phyloP scores from a whole-genome alignment of 2,329 filamentous ascomycete species.

The Metarhizium humberi region DNA sequence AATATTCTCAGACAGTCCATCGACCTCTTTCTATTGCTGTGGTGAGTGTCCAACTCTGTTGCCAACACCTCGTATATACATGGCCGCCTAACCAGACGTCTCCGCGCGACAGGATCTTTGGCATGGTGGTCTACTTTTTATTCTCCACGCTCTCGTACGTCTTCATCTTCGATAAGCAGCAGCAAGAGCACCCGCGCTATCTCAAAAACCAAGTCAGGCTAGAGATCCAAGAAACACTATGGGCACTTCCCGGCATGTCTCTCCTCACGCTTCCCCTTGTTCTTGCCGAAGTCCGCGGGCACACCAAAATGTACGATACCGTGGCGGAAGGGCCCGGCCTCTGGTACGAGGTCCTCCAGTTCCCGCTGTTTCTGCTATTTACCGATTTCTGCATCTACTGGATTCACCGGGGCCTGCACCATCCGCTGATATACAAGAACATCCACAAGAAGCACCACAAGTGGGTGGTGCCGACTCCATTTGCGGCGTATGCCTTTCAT shows the following conservation, averaged over 20 bases:
- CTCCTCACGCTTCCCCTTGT: conserved; percentile 74
- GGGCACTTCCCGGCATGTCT: conserved; percentile 73
- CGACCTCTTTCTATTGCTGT: conserved; percentile 75
- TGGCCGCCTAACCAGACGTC: background rate
- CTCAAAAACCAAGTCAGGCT: conserved; percentile 85
- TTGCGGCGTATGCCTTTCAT: conserved; percentile 5
- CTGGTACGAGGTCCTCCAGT: conserved; percentile 75
- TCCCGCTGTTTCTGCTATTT: conserved; percentile 79
- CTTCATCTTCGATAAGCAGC: conserved; percentile 87
- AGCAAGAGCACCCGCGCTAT: conserved; percentile 84
- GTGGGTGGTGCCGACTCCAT: conserved; percentile 4
- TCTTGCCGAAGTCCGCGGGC: conserved; percentile 72
- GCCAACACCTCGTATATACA: background rate
- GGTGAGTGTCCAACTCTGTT: conserved; percentile 41
- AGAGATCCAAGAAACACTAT: conserved; percentile 74
- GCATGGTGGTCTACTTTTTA: conserved; percentile 72
- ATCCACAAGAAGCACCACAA: conserved; percentile 6
- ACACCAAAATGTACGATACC: conserved; percentile 78
- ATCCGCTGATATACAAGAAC: conserved; percentile 36
- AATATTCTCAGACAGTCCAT: conserved; percentile 65
- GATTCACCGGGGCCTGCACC: conserved; percentile 74
- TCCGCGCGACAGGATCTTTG: conserved; percentile 63
- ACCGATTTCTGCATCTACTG: conserved; percentile 84
- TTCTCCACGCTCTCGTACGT: conserved; percentile 76
- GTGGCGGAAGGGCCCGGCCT: conserved; percentile 62